Conservation (phyloP, 768 basidiomycete species). For the Lactarius psammicola region DNA sequence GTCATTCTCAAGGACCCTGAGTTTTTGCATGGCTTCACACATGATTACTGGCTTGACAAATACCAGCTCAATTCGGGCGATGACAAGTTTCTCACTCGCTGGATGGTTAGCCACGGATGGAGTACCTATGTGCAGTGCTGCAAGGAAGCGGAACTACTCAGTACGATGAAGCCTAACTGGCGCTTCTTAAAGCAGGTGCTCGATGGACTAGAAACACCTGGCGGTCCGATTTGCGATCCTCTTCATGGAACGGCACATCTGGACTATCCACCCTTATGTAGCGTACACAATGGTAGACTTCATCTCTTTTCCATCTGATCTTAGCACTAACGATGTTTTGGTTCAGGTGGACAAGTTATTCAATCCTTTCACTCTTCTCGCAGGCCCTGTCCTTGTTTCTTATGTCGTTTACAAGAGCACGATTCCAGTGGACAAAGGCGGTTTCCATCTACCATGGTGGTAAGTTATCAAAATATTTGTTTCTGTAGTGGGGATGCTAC, state of each 20-base stretch:
- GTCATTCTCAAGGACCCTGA: slow-evolving; percentile 94
- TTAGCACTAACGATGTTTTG: slow-evolving; percentile 17
- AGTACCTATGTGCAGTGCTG: slow-evolving; percentile 90
- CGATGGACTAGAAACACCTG: slow-evolving; percentile 95
- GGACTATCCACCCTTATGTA: slow-evolving; percentile 83
- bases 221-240: slow-evolving; percentile 86
- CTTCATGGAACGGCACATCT: slow-evolving; percentile 85
- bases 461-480: slow-evolving; percentile 37
- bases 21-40: slow-evolving; percentile 89
- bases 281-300: slow-evolving; percentile 77
- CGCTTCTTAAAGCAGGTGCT: slow-evolving; percentile 91
- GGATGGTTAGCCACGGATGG: slow-evolving; percentile 98
- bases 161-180: slow-evolving; percentile 98
- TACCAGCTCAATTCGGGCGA: slow-evolving; percentile 94
- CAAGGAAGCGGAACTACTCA: slow-evolving; percentile 79
- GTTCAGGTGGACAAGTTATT: slow-evolving; percentile 78
- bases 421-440: slow-evolving; percentile 59
- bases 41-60: slow-evolving; percentile 91
- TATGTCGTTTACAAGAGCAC: slow-evolving; percentile 80
- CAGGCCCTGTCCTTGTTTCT: slow-evolving; percentile 77
- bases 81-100: slow-evolving; percentile 91
- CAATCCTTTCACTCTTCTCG: slow-evolving; percentile 83
- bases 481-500: not conserved
- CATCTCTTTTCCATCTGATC: slow-evolving; percentile 9
- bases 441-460: slow-evolving; percentile 84